These are phyloP conservation scores for Metarhizium robertsii DNA, from an alignment of 2,329 filamentous ascomycete species.

Conservation along the genomic window DNA sequence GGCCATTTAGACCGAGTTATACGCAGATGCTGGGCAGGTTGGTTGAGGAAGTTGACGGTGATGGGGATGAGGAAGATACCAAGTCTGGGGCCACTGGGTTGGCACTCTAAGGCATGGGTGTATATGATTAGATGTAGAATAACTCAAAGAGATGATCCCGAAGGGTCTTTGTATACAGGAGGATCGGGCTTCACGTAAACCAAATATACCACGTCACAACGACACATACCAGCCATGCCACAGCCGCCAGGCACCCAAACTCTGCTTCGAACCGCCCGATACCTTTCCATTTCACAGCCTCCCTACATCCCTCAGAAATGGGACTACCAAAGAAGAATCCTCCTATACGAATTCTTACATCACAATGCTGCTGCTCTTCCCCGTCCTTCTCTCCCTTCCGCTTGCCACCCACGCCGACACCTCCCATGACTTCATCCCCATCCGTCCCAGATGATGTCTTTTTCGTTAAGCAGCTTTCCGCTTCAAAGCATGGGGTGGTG, in stretches of 20 bases:
- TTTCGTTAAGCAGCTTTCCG: too few relatives aligned
- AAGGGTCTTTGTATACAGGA: neutral
- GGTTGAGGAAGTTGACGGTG: slow-evolving; percentile 18
- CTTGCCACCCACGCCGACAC: neutral
- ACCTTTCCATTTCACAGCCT: neutral
- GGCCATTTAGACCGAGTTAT: slow-evolving; percentile 52
- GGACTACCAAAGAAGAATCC: too few relatives aligned
- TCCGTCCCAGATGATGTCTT: neutral
- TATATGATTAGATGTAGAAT: neutral
- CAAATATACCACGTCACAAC: neutral
- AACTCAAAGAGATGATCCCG: too few relatives aligned
- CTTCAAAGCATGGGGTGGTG: too few relatives aligned
- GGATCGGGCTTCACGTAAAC: neutral
- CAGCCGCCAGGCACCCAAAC: neutral
- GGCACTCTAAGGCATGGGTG: neutral
- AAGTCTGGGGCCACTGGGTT: slow-evolving; percentile 12
- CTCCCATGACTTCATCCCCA: neutral
- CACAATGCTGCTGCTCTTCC: neutral
- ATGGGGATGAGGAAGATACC: slow-evolving; percentile 17
- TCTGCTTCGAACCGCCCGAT: neutral
- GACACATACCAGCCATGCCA: neutral
- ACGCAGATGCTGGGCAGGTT: slow-evolving; percentile 36
- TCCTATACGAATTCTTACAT: neutral
- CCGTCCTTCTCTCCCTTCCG: neutral
- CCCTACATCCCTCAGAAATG: neutral